phyloP scores from a whole-genome alignment of 192 early-diverging fungal genomes.

The Phlyctochytrium arcticum region DNA sequence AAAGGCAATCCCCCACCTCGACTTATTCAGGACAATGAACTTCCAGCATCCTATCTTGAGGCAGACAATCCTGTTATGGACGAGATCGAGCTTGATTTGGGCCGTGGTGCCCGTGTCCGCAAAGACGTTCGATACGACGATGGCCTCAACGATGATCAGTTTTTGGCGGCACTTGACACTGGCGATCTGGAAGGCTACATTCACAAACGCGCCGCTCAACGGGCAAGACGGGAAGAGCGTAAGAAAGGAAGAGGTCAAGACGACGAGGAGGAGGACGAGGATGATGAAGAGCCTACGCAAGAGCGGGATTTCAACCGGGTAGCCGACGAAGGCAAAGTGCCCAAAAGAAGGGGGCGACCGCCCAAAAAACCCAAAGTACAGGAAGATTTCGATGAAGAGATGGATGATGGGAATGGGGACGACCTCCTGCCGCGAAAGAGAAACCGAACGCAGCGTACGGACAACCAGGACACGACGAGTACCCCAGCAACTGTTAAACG shows the following conservation, averaged over 20 bases:
- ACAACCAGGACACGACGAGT: too few species aligned
- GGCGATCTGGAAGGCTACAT: slow-evolving; percentile 44
- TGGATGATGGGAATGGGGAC: too few species aligned
- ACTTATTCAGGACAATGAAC: slow-evolving; percentile 77
- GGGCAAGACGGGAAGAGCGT: slow-evolving; percentile 51
- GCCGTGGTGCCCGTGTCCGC: slow-evolving; percentile 70
- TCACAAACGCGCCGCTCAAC: slow-evolving; percentile 27
- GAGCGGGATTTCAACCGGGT: slow-evolving; percentile 47
- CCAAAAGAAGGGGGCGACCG: slow-evolving; percentile 3
- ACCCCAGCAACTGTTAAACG: too few species aligned
- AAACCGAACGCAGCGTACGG: too few species aligned
- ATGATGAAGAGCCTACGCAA: slow-evolving; percentile 62
- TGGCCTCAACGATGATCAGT: slow-evolving; percentile 91
- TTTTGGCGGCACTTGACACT: slow-evolving; percentile 59
- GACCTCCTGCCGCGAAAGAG: slow-evolving; percentile 28
- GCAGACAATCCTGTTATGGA: slow-evolving; percentile 38
- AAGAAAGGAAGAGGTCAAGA: slow-evolving; percentile 51
- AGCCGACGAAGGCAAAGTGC: neutral
- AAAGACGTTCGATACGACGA: slow-evolving; percentile 84
- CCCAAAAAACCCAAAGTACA: slow-evolving; percentile 20
- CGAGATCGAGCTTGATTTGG: slow-evolving; percentile 53
- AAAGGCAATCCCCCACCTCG: slow-evolving; percentile 64
- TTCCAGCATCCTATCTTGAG: slow-evolving; percentile 79
- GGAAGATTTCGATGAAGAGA: slow-evolving; percentile 25
- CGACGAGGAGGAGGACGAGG: slow-evolving; percentile 29